Evolutionary conservation across 768 basidiomycete species (phyloP).

Genomic region (Lactarius psammicola): DNA sequence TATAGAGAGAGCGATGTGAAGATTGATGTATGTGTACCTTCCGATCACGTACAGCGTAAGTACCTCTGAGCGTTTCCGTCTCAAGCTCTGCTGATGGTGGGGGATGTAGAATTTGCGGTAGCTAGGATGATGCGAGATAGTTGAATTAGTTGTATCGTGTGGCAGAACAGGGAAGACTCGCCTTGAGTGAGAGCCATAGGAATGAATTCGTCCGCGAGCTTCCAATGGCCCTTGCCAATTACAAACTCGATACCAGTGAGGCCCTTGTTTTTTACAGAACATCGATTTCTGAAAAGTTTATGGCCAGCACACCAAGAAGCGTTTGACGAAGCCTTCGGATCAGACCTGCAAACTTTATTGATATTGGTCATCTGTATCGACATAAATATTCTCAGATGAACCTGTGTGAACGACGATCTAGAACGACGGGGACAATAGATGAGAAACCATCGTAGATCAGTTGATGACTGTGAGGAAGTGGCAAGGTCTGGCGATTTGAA

Average conservation of each 20-base stretch:
- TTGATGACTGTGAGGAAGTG: not conserved
- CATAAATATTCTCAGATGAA: conserved; percentile 53
- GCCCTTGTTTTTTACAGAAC: conserved; percentile 51
- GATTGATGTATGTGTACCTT: not conserved
- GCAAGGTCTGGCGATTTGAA: too few species aligned
- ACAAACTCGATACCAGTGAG: conserved; percentile 53
- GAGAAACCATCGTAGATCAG: conserved; percentile 47
- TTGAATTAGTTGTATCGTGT: not conserved
- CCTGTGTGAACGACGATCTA: conserved; percentile 59
- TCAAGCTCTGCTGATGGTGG: too few species aligned
- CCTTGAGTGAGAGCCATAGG: conserved; percentile 49
- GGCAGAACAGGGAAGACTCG: conserved; percentile 35
- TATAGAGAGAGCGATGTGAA: conserved; percentile 32
- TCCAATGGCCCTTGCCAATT: conserved; percentile 56
- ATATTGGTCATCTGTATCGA: conserved; percentile 55
- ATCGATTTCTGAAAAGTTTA: conserved; percentile 33
- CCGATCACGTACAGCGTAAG: conserved; percentile 37
- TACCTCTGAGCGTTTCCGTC: too few species aligned
- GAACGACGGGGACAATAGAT: conserved; percentile 64
- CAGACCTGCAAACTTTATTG: conserved; percentile 58
- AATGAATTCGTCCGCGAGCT: conserved; percentile 52
- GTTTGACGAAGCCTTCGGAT: conserved; percentile 50
- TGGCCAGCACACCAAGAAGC: conserved; percentile 70
- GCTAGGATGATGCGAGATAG: conserved; percentile 35
- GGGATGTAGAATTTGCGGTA: conserved; percentile 62